Conservation (phyloP, 1,284 basidiomycete genomes). For the Sphagnurus paluster region DNA sequence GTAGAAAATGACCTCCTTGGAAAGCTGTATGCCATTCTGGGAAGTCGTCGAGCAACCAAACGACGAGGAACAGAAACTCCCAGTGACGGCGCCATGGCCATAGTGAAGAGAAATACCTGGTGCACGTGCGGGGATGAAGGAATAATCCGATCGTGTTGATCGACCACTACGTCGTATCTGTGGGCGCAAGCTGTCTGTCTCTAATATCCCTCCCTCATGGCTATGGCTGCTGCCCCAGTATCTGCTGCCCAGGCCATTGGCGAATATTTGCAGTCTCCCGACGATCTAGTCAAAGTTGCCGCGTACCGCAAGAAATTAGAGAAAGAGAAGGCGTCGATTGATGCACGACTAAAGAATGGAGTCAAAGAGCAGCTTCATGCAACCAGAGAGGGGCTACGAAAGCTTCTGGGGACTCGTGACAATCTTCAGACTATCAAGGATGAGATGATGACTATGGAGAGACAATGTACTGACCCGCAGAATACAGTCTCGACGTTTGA, state of each 20-base stretch:
- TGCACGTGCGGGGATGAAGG: conserved; percentile 13
- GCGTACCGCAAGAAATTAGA: conserved; percentile 93
- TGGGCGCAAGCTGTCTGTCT: no score
- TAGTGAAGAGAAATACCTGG: background rate
- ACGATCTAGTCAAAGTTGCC: conserved; percentile 89
- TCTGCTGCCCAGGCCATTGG: conserved; percentile 82
- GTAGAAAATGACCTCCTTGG: conserved; percentile 12
- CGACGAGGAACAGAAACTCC: conserved; percentile 9
- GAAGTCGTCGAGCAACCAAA: conserved; percentile 1
- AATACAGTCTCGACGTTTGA: conserved; percentile 81
- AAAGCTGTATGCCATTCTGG: background rate
- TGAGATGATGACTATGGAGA: conserved; percentile 89
- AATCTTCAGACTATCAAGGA: conserved; percentile 89
- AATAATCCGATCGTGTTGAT: conserved; percentile 9
- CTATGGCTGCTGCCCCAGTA: conserved; percentile 52
- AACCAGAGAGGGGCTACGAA: conserved; percentile 86
- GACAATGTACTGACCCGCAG: conserved; percentile 72
- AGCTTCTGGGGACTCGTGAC: conserved; percentile 79
- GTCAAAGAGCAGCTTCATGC: conserved; percentile 94
- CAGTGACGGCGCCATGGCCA: conserved; percentile 5
- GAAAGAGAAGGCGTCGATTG: conserved; percentile 96
- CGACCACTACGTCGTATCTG: no score
- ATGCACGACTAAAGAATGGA: conserved; percentile 88
- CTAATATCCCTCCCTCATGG: background rate
- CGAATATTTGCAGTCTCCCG: conserved; percentile 88